phyloP scores from a whole-genome alignment of 352 stramenopile species.

The Globisporangium recalcitrans region DNA sequence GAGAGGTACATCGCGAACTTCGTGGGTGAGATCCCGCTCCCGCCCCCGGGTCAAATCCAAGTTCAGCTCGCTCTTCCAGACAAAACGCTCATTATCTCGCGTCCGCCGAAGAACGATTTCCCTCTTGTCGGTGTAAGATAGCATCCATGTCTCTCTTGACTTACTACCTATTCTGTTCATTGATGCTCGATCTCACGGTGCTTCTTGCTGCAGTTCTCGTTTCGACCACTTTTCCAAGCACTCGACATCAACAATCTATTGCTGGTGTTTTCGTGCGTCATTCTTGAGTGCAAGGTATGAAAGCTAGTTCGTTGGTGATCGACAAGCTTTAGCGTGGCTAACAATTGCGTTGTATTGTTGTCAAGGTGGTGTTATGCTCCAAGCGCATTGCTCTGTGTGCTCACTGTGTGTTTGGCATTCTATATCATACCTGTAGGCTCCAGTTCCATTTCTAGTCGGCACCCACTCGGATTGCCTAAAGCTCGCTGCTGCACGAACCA shows the following conservation, averaged over 20 bases:
- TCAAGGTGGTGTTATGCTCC: slow-evolving; percentile 89
- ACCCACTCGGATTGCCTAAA: slow-evolving; percentile 82
- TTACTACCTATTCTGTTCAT: neutral
- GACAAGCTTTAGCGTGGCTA: neutral
- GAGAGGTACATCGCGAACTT: slow-evolving; percentile 98
- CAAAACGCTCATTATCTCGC: slow-evolving; percentile 77
- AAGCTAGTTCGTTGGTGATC: neutral
- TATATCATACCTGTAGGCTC: slow-evolving; percentile 40
- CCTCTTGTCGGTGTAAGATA: slow-evolving; percentile 85
- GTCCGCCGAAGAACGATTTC: slow-evolving; percentile 89
- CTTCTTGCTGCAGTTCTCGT: slow-evolving; percentile 78
- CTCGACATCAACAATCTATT: slow-evolving; percentile 92
- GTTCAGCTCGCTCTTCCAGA: slow-evolving; percentile 88
- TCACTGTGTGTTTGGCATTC: neutral
- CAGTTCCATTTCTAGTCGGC: slow-evolving; percentile 93
- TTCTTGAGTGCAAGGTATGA: slow-evolving; percentile 85
- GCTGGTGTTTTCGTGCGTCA: slow-evolving; percentile 85
- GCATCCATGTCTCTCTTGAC: neutral
- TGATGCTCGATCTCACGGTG: neutral
- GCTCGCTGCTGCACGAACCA: slow-evolving; percentile 48
- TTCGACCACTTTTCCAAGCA: slow-evolving; percentile 89
- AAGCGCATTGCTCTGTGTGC: slow-evolving; percentile 72
- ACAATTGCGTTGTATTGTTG: neutral
- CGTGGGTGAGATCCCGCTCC: slow-evolving; percentile 93
- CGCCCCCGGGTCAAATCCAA: slow-evolving; percentile 88